Evolutionary conservation across 2,329 filamentous ascomycete species (phyloP), one percentile per base, ranked within the genome.

Genomic region (Fusarium guadeloupense): DNA sequence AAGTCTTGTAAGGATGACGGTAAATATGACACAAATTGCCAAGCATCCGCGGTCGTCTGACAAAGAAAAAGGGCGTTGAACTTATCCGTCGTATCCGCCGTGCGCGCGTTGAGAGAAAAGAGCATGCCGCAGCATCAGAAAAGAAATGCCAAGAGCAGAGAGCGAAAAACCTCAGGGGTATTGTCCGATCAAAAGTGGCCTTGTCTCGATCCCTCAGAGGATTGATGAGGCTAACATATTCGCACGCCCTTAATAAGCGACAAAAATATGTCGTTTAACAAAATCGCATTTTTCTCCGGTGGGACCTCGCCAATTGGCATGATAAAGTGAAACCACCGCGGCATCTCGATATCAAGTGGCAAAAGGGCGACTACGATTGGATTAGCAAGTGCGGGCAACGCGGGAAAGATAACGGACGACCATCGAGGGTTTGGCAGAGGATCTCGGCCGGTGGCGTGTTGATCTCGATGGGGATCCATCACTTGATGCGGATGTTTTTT

Each of bases 351-450:
- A 50, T 30, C 25, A 12, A 25, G 61, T 54, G 38, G 44, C 53
- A 35, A 47, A 16, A 9, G 8, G 14, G 16, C n/a, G 13, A 16
- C 13, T 10, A 5, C 14, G 7, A 59, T 54, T 59, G 54, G 56
- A 6, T 8, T 10, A 21, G 9, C 6, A 31, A 34, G 47, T 41
- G 28, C 43, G 19, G 16, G 9, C 9, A 42, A 26, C 25, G 51
- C 33, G 47, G 30, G 33, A 37, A 13, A 45, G 40, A 66, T 39
- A 49, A 49, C 47, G n/a, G 34, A 55, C 8, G 47, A 44, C 30
- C 62, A 66, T 69, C 66, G 62, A 56, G 47, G 49, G 43, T 59
- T 59, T 62, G 51, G 64, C 35, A 50, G 51, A 64, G 59, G 58
- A 69, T 66, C 62, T 64, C 46, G 38, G 45, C 42, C 28, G 42